Evolutionary conservation across 306 rosid species (phyloP).

Genomic region (Acacia melanoxylon): DNA sequence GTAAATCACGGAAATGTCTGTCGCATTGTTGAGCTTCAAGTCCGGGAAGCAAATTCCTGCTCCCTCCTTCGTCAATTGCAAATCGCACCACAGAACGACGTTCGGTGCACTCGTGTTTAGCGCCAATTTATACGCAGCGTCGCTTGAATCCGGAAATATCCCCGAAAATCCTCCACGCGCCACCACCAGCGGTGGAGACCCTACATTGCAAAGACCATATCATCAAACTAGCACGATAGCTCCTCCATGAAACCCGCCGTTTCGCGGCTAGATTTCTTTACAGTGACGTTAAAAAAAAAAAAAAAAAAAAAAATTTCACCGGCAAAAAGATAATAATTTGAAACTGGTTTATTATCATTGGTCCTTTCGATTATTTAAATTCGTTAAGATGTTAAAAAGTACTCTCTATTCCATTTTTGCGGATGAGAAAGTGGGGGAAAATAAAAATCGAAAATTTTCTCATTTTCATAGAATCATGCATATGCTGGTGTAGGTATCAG

Average conservation of each 20-base stretch:
- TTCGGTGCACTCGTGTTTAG: slow-evolving; percentile 35
- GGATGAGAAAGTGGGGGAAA: too few relatives aligned
- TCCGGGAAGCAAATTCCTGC: slow-evolving; percentile 76
- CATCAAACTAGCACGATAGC: neutral
- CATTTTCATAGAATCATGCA: neutral
- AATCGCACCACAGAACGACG: slow-evolving; percentile 75
- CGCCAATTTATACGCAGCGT: slow-evolving; percentile 50
- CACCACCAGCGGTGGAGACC: slow-evolving; percentile 62
- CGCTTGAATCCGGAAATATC: slow-evolving; percentile 78
- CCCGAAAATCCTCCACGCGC: slow-evolving; percentile 96
- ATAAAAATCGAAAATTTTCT: neutral
- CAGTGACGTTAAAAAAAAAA: neutral
- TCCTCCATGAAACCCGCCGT: neutral
- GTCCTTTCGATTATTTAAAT: neutral
- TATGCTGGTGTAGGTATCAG: neutral
- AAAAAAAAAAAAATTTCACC: too few relatives aligned
- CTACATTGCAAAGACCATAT: slow-evolving; percentile 40
- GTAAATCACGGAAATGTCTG: slow-evolving; percentile 29
- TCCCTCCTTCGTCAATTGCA: slow-evolving; percentile 78
- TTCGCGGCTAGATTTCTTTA: neutral
- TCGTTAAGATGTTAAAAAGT: neutral
- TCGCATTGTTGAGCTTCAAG: slow-evolving; percentile 54
- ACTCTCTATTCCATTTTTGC: neutral
- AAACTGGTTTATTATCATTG: neutral
- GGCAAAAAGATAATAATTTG: neutral